phyloP scores from a whole-genome alignment of 192 early-diverging fungal species.

The Lunasporangiospora selenospora region DNA sequence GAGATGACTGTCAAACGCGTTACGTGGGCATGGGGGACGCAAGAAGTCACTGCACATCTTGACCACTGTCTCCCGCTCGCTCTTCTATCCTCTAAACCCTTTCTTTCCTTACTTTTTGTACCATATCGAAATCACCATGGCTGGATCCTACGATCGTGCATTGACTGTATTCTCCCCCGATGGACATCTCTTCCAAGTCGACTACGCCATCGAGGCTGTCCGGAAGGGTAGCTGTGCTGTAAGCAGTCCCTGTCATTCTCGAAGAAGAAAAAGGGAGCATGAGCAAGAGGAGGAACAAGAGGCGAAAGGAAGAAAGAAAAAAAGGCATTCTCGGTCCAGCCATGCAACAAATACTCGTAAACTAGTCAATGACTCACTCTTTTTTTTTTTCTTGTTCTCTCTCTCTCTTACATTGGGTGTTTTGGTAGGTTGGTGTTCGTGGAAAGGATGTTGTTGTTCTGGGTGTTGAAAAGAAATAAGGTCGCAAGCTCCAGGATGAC shows the following conservation, averaged over 20 bases:
- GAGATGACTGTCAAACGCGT: too few species aligned
- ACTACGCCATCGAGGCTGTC: conserved; percentile 98
- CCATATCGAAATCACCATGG: conserved; percentile 16
- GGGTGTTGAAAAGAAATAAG: conserved; percentile 97
- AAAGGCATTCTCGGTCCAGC: not conserved
- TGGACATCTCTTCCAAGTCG: conserved; percentile 99
- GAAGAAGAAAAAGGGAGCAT: too few species aligned
- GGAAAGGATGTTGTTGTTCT: conserved; percentile 91
- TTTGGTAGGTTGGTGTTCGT: conserved; percentile 93
- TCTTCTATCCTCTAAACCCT: not conserved
- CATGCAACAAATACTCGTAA: not conserved
- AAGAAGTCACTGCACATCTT: not conserved
- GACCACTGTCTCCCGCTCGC: not conserved
- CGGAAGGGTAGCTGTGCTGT: conserved; percentile 97
- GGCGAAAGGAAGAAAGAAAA: not conserved
- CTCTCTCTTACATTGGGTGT: not conserved
- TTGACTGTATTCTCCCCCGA: conserved; percentile 99
- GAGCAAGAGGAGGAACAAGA: too few species aligned
- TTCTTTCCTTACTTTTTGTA: too few species aligned
- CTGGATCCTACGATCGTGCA: conserved; percentile 64
- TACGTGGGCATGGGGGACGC: too few species aligned
- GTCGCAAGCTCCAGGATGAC: conserved; percentile 95
- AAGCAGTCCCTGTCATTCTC: too few species aligned
- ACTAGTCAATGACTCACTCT: not conserved
- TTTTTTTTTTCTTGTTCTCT: not conserved